These are phyloP conservation scores for Neckera pumila DNA, from an alignment of 225 moss, liverwort and hornwort genomes.

Conservation along the genomic window DNA sequence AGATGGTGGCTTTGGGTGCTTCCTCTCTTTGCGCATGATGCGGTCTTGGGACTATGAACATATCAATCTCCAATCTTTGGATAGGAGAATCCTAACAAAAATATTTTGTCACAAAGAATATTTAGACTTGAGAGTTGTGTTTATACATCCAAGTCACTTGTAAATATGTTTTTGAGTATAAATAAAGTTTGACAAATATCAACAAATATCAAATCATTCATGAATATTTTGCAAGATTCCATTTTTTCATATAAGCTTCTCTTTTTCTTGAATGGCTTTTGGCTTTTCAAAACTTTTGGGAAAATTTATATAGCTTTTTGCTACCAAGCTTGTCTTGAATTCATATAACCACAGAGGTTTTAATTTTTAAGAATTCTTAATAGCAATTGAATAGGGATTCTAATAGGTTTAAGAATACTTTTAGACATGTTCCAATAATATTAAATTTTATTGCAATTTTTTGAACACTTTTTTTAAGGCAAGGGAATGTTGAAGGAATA, in stretches of 20 bases:
- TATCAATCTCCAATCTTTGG: not conserved
- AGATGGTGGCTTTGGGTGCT: not conserved
- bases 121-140: no score
- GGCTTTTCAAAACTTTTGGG: not conserved
- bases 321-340: not conserved
- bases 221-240: not conserved
- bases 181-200: not conserved
- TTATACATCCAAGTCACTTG: not conserved
- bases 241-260: not conserved
- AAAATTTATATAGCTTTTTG: not conserved
- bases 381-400: not conserved
- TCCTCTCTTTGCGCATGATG: not conserved
- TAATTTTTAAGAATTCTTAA: not conserved
- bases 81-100: not conserved
- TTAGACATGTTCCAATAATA: no score
- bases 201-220: not conserved
- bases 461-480: no score
- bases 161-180: not conserved
- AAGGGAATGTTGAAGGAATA: no score
- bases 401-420: not conserved
- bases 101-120: not conserved
- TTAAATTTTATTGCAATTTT: no score
- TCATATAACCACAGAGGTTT: not conserved
- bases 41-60: fast-evolving
- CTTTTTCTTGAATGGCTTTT: not conserved